A percentile compares a stretch with the other conserved stretches of the same genome.
Evolutionary conservation across 768 basidiomycete species (phyloP).

Genomic region (Boletus subparvulus): DNA sequence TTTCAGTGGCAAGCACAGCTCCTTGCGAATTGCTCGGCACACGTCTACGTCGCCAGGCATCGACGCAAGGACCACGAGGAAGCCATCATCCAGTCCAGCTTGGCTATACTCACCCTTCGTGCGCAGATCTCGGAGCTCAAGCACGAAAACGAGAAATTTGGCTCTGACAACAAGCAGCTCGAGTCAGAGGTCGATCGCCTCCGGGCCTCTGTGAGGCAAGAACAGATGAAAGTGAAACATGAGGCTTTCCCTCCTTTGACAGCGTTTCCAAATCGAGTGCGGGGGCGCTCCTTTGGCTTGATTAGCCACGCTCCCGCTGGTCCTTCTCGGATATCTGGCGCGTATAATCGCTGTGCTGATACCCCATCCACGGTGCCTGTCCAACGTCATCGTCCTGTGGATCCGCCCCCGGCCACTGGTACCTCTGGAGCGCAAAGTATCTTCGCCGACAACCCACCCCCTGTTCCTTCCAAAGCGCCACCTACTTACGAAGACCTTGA

Average conservation of each 20-base stretch:
- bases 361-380: background rate
- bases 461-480: slow-evolving; percentile 14
- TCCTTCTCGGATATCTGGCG: slow-evolving; percentile 11
- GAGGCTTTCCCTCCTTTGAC: background rate
- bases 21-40: slow-evolving; percentile 57
- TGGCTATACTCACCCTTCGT: slow-evolving; percentile 44
- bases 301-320: slow-evolving; percentile 25
- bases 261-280: background rate
- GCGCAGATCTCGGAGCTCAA: slow-evolving; percentile 41
- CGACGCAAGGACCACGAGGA: slow-evolving; percentile 25
- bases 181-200: slow-evolving; percentile 27
- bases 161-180: slow-evolving; percentile 26
- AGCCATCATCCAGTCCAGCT: slow-evolving; percentile 49
- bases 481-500: slow-evolving; percentile 16
- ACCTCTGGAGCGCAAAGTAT: slow-evolving; percentile 21
- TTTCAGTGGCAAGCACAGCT: slow-evolving; percentile 68
- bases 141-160: slow-evolving; percentile 27
- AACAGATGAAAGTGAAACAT: slow-evolving; percentile 5
- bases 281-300: slow-evolving; percentile 2
- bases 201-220: slow-evolving; percentile 9
- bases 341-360: background rate
- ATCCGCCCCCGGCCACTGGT: background rate
- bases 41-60: slow-evolving; percentile 46
- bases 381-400: background rate
- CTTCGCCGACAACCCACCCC: slow-evolving; percentile 28